Evolutionary conservation across 129 eudicot genomes (phyloP), one percentile per base, ranked within the genome.

Genomic region (carrot (Daucus carota)): DNA sequence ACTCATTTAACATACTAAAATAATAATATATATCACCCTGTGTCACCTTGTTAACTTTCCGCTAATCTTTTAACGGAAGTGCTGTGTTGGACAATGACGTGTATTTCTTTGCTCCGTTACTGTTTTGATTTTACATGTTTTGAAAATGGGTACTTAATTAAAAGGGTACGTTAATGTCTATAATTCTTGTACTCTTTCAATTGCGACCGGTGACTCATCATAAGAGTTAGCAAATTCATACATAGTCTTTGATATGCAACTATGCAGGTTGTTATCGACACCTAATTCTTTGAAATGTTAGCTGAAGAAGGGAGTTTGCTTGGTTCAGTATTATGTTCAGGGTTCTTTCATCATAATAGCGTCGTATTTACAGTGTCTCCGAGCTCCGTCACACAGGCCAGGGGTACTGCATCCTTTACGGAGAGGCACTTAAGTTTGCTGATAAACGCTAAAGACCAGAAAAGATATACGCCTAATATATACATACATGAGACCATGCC

Each of bases 261-360:
- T 26, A 18, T 72, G 80, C 88, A 91, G 97, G 85, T 45, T 40
- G 73, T 92, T 12, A 48, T 90, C 47, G 97, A 90, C 73, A 87
- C 93, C 79, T 81, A 96, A 78, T 92, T 92, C 82, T 86, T 92
- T 72, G 81, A 90, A 3, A 74, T 90, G 82, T 69, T 92, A 31
- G 97, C 91, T 8, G 86, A 86, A 40, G 97, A 80, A n/a, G 97
- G 97, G 74, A 85, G 96, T 81, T 84, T 92, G 84, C 70, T 89
- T 75, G 96, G 96, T 76, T 92, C 97, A 24, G 76, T 89, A 78
- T 73, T 92, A 73, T 92, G 97, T 80, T 89, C 80, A 92, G 96
- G 97, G 96, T 44, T 86, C 82, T 79, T 81, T 81, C 46, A 72
- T 86, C 67, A 79, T 92, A 32, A 18, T 72, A 63, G 85, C 87